Evolutionary conservation across 228 moss, liverwort and hornwort species (phyloP).

Genomic region (Sphagnum magellanicum): DNA sequence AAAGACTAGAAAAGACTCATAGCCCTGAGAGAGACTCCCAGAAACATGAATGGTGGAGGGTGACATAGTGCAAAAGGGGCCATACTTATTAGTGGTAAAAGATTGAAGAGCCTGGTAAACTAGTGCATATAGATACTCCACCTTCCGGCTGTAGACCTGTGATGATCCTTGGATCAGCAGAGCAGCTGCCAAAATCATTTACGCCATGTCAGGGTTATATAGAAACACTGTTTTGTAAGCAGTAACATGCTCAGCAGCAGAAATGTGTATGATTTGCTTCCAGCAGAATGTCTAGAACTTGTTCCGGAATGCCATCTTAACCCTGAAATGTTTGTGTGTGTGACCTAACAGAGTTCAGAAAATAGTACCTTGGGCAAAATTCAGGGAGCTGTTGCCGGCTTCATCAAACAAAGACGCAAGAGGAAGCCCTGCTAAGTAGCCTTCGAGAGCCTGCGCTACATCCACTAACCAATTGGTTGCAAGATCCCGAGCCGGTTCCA

Average conservation of each 20-base stretch:
- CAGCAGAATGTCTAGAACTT: background rate
- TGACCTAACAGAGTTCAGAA: background rate
- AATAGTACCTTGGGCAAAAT: conserved; percentile 45
- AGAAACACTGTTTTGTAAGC: too few species aligned
- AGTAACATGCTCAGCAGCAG: too few species aligned
- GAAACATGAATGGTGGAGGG: background rate
- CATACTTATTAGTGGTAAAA: conserved; percentile 43
- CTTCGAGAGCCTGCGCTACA: conserved; percentile 44
- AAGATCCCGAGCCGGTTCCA: conserved; percentile 50
- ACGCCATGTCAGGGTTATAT: too few species aligned
- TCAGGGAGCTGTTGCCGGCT: conserved; percentile 22
- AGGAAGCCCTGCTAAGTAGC: conserved; percentile 45
- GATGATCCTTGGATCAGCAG: conserved; percentile 55
- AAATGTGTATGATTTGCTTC: too few species aligned
- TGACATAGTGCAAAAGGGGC: too few species aligned
- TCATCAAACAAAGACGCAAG: conserved; percentile 40
- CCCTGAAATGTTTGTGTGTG: too few species aligned
- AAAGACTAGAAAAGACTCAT: too few species aligned
- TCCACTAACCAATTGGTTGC: conserved; percentile 55
- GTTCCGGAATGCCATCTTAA: background rate
- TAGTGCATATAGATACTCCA: conserved; percentile 47
- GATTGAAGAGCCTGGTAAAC: conserved; percentile 46
- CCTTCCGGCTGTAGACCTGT: conserved; percentile 60
- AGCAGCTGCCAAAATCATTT: conserved; percentile 31
- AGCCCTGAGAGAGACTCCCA: background rate